A percentile compares a stretch with the other conserved stretches of the same genome.
These are phyloP conservation scores for Blepharisma japonicum DNA, from an alignment of 73 alveolate species.

Conservation along the genomic window DNA sequence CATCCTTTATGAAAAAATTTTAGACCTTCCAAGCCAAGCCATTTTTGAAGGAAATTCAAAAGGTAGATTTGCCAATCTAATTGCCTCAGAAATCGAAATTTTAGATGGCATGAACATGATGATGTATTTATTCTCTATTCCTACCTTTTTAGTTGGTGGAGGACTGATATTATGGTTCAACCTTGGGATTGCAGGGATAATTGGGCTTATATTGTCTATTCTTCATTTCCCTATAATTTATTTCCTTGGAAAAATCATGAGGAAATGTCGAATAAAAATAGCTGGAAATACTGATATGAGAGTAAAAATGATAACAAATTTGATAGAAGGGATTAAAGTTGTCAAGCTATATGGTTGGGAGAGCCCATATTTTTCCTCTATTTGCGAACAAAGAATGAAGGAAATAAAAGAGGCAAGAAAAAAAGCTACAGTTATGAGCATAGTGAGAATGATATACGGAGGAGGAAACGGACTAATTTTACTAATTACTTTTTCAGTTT, in stretches of 20 bases:
- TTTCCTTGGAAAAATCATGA: background rate
- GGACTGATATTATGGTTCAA: background rate
- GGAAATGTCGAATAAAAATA: background rate
- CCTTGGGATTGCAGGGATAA: background rate
- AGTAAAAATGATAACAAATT: conserved; percentile 32
- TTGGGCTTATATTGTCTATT: background rate
- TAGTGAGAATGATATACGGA: too few relatives aligned
- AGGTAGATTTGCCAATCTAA: background rate
- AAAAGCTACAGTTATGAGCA: too few relatives aligned
- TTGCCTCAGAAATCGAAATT: background rate
- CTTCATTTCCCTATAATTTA: background rate
- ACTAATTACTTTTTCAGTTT: background rate
- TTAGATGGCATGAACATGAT: background rate
- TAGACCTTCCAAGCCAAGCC: background rate
- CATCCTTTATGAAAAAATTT: background rate
- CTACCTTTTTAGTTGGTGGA: background rate
- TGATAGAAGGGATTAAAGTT: conserved; percentile 42
- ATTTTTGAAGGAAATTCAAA: too few relatives aligned
- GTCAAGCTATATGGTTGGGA: conserved; percentile 28
- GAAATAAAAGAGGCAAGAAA: too few relatives aligned
- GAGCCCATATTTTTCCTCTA: too few relatives aligned
- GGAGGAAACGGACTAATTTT: background rate
- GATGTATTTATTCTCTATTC: background rate
- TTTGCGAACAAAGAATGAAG: too few relatives aligned
- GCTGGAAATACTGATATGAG: conserved; percentile 28